A percentile compares a stretch with the other conserved stretches of the same genome.
phyloP scores from a whole-genome alignment of 495 filamentous ascomycete species.

The Neurospora intermedia region DNA sequence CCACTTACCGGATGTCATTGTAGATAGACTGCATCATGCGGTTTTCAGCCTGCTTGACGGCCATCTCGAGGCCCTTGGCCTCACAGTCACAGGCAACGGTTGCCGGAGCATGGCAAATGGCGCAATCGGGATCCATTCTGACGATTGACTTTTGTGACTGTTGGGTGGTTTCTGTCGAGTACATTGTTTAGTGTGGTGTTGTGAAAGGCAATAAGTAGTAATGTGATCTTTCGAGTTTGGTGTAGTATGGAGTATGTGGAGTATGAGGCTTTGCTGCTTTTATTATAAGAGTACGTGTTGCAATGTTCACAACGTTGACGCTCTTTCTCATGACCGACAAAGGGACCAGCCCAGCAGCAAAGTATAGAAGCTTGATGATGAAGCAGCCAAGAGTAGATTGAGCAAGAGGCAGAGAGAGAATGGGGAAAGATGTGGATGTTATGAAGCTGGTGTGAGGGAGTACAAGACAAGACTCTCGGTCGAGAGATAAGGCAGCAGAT shows the following conservation, averaged over 20 bases:
- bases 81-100: constrained; percentile 56
- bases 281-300: constrained; percentile 17
- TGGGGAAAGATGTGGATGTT: constrained; percentile 11
- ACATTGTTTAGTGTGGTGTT: constrained; percentile 38
- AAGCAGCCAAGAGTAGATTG: not conserved
- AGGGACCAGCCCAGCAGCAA: constrained; percentile 22
- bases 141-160: constrained; percentile 38
- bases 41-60: constrained; percentile 54
- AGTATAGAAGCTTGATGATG: not conserved
- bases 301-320: constrained; percentile 22
- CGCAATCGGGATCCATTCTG: constrained; percentile 60
- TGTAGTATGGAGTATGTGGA: constrained; percentile 18
- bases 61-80: constrained; percentile 54
- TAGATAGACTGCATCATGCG: constrained; percentile 52
- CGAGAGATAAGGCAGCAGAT: constrained; percentile 13
- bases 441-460: constrained; percentile 18
- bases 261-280: not conserved
- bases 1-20: constrained; percentile 50
- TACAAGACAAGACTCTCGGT: constrained; percentile 1
- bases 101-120: constrained; percentile 56
- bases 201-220: constrained; percentile 14
- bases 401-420: constrained; percentile 3
- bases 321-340: constrained; percentile 21
- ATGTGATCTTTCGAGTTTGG: constrained; percentile 22
- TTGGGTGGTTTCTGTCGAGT: constrained; percentile 28